Conservation (phyloP, 139 green algal species). For the Picochlorum sp. region DNA sequence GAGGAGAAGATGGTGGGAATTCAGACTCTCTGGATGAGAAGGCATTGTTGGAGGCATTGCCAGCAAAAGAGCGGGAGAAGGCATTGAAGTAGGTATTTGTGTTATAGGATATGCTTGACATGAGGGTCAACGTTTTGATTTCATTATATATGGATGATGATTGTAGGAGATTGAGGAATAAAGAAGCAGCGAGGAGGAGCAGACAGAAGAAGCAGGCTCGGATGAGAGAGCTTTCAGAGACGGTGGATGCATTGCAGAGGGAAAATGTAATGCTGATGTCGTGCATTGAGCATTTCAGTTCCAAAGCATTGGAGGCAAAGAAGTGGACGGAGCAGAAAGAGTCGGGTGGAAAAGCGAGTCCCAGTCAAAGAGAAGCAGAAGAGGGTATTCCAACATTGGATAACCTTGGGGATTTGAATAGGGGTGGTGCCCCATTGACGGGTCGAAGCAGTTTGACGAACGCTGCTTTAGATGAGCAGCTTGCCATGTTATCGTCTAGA, state of each 20-base stretch:
- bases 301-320: constrained; percentile 15
- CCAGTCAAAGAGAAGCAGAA: neutral
- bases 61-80: constrained; percentile 14
- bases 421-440: neutral
- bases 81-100: constrained; percentile 13
- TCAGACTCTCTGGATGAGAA: neutral
- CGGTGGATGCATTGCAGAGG: constrained; percentile 11
- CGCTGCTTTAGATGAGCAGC: neutral
- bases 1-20: neutral
- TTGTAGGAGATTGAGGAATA: constrained; percentile 24
- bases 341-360: neutral
- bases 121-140: no score
- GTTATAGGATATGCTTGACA: neutral
- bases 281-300: constrained; percentile 26
- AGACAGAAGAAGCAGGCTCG: constrained; percentile 22
- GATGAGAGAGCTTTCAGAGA: constrained; percentile 7
- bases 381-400: neutral
- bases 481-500: neutral
- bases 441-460: neutral
- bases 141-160: neutral
- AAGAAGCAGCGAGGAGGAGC: constrained; percentile 23
- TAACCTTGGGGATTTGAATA: neutral
- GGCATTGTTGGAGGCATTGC: constrained; percentile 1
- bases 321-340: neutral
- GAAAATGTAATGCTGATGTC: constrained; percentile 31